phyloP scores from a whole-genome alignment of 306 rosid species.

The Cajanus cajan region DNA sequence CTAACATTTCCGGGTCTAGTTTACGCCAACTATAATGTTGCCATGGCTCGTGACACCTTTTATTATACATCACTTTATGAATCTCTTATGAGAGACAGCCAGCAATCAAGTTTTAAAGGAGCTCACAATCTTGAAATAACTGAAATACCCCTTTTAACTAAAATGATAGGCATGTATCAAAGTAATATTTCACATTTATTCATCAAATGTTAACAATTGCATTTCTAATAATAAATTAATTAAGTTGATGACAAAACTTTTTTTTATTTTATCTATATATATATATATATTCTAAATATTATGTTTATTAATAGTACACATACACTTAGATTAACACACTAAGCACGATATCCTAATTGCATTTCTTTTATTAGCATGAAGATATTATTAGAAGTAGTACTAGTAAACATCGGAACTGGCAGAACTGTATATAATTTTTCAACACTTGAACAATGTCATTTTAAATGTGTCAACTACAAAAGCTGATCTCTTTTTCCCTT shows the following conservation, averaged over 20 bases:
- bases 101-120: background rate
- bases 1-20: background rate
- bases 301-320: background rate
- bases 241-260: too few relatives aligned
- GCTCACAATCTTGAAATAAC: background rate
- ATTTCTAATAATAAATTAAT: background rate
- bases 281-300: background rate
- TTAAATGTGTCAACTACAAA: background rate
- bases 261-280: too few relatives aligned
- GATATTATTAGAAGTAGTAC: background rate
- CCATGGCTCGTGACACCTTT: background rate
- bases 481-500: background rate
- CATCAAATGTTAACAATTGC: background rate
- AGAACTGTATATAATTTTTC: background rate
- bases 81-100: background rate
- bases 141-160: background rate
- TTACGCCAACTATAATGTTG: conserved; percentile 3
- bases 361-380: background rate
- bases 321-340: background rate
- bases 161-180: background rate
- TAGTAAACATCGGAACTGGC: background rate
- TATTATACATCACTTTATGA: background rate
- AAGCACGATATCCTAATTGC: background rate
- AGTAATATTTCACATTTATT: background rate
- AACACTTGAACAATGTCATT: background rate